These are phyloP conservation scores for Xylaria sp. DNA, from an alignment of 2,329 filamentous ascomycete genomes.

Conservation along the genomic window DNA sequence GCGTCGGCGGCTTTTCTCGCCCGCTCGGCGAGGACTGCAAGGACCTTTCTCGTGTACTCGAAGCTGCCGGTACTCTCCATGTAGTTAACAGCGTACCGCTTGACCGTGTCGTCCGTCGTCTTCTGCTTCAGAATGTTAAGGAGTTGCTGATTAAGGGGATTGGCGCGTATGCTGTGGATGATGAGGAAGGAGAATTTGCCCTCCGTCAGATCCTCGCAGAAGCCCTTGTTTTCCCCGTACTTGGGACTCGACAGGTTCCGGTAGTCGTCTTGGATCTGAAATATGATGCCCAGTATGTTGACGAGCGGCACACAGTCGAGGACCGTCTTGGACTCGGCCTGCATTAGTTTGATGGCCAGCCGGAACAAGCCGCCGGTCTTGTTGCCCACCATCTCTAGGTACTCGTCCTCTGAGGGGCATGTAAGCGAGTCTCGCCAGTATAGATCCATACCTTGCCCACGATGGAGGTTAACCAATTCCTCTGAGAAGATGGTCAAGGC, in stretches of 20 bases:
- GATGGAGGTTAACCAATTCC: slow-evolving; percentile 84
- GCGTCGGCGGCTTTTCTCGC: slow-evolving; percentile 71
- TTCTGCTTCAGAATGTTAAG: slow-evolving; percentile 94
- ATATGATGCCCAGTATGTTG: slow-evolving; percentile 84
- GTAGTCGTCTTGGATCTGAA: slow-evolving; percentile 94
- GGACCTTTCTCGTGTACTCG: slow-evolving; percentile 78
- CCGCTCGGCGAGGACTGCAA: slow-evolving; percentile 70
- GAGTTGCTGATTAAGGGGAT: slow-evolving; percentile 79
- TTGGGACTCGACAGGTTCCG: slow-evolving; percentile 80
- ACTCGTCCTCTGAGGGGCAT: slow-evolving; percentile 86
- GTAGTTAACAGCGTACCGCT: slow-evolving; percentile 88
- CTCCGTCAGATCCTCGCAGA: slow-evolving; percentile 95
- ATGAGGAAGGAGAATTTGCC: slow-evolving; percentile 97
- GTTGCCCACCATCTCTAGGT: slow-evolving; percentile 93
- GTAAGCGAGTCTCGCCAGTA: slow-evolving; percentile 89
- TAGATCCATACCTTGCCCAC: slow-evolving; percentile 90
- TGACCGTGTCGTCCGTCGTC: slow-evolving; percentile 85
- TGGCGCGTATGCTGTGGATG: slow-evolving; percentile 87
- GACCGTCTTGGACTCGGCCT: slow-evolving; percentile 70
- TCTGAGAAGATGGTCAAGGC: slow-evolving; percentile 80
- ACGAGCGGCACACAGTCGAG: slow-evolving; percentile 84
- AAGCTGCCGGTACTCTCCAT: slow-evolving; percentile 94
- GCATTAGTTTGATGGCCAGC: slow-evolving; percentile 87
- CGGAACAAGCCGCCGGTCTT: slow-evolving; percentile 91
- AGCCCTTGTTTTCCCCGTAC: slow-evolving; percentile 89